A percentile compares a stretch with the other conserved stretches of the same genome.
These are phyloP conservation scores for Blastomyces parvus DNA, from an alignment of 2,329 filamentous ascomycete species.

Conservation along the genomic window DNA sequence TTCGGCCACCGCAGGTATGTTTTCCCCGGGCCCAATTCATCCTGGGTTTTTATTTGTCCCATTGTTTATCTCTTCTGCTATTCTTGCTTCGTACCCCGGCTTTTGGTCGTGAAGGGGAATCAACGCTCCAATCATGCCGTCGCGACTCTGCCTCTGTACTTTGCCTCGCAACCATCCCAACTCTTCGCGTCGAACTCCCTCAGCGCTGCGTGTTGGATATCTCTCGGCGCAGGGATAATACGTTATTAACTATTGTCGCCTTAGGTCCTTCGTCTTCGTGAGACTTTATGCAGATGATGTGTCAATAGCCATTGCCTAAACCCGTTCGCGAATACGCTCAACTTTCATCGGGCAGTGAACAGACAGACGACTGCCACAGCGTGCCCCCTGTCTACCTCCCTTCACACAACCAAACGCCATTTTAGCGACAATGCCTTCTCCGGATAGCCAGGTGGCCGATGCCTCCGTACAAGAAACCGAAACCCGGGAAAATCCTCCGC, in stretches of 20 bases:
- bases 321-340: neutral
- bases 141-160: neutral
- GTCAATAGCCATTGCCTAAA: neutral
- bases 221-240: neutral
- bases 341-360: neutral
- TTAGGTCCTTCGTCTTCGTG: neutral
- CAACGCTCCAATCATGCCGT: neutral
- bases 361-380: neutral
- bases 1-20: slow-evolving; percentile 3
- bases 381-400: neutral
- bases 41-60: neutral
- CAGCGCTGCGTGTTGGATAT: neutral
- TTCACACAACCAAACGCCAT: neutral
- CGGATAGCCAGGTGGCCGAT: slow-evolving; percentile 25
- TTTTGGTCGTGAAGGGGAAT: neutral
- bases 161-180: neutral
- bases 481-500: neutral
- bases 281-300: neutral
- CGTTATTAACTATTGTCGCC: neutral
- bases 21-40: neutral
- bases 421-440: slow-evolving; percentile 28
- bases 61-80: neutral
- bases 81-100: neutral
- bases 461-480: slow-evolving; percentile 26
- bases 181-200: neutral